Base-by-base conservation (phyloP, 768 basidiomycete genomes). In the Leccinum longicurvipes region DNA sequence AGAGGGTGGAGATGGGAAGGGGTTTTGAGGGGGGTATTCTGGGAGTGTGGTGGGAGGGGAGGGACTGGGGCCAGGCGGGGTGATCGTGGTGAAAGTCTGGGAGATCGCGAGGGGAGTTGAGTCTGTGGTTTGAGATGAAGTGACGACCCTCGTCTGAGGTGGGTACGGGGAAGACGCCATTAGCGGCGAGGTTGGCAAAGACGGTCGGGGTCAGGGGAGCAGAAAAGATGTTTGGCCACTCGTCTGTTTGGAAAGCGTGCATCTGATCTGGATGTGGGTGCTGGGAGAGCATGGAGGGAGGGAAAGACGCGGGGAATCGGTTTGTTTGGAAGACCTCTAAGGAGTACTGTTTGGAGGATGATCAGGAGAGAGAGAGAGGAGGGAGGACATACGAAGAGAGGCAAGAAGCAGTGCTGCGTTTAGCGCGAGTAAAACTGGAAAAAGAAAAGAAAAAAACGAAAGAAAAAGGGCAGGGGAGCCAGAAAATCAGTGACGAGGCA, bases 161-260 rank as follows among this genome's bases (percentile, higher is more conserved):
- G 51, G 69, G 63, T 65, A 64, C 62, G 66, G 60, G 75, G 76
- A 89, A 71, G 46, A 82, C 75, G 61, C 82, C 83, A 63, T 82
- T 83, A 3, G 85, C 80, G 12, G 82, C 78, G 42, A 89, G 78
- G 32, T 80, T 78, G 39, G 83, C 80, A 62, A 86, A 87, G 31
- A 83, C 72, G 44, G 78, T 67, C 6, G 85, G 82, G 57, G 85
- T 78, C 49, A 88, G 74, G 2, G 88, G 82, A 4, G 79, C 67
- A n/a, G 86, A 74, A 68, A 86, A 87, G 19, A 87, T 51, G 60
- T 76, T 73, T 24, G 69, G 72, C 87, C 87, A 89, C 31, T 78
- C 77, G n/a, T 67, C 67, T 52, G 55, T 62, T 6, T 63, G 47
- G 48, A 68, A 23, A 9, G 69, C 11, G 1, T 69, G 69, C 65